Base-by-base conservation (phyloP, 2,329 filamentous ascomycete species). In the Leptosphaerulina australis region DNA sequence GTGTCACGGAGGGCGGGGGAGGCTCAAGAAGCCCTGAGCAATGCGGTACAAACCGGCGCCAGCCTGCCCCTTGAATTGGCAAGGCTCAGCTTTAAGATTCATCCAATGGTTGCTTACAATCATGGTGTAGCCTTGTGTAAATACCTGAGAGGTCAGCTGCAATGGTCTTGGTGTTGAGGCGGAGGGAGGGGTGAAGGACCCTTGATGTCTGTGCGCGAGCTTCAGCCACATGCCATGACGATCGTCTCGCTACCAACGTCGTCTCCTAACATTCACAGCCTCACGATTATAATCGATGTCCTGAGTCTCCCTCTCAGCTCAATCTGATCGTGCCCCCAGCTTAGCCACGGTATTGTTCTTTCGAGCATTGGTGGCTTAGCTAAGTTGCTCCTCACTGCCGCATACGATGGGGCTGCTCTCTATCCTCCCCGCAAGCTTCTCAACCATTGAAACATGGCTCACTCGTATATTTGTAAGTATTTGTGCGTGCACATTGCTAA, bases 391-490 rank as follows among this genome's bases (percentile, higher is more conserved):
- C 20, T 14, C 20, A 10, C 37, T 9, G 22, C 28, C n/a, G 35
- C 28, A 44, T 38, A 57, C 44, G 39, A 88, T 88, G 86, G 80
- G 81, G 34, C 81, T 83, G 77, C 83, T 85, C 57, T 88, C 85
- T 2, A 80, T 88, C 50, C 79, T 88, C 25, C 86, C 86, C 1
- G 74, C 79, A 14, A 75, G 79, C 48, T 75, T 87, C 44, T 79
- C 76, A 31, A 75, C 76, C 29, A 67, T 87, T 43, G 86, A 88
- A 67, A 80, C 77, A 41, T 88, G 84, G 84, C 74, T 83, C 49
- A 80, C 81, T 35, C 78, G 83, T 8, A 65, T 83, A 34, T 88
- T 87, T 67, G 85, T 88, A 77, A 64, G 82, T 48, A 5, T 1
- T 18, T 10, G 8, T 17, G 14, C 12, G 10, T 3, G 22, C 18